Base-by-base conservation (phyloP, 1,284 basidiomycete species). In the Coniferiporia sulphurascens region DNA sequence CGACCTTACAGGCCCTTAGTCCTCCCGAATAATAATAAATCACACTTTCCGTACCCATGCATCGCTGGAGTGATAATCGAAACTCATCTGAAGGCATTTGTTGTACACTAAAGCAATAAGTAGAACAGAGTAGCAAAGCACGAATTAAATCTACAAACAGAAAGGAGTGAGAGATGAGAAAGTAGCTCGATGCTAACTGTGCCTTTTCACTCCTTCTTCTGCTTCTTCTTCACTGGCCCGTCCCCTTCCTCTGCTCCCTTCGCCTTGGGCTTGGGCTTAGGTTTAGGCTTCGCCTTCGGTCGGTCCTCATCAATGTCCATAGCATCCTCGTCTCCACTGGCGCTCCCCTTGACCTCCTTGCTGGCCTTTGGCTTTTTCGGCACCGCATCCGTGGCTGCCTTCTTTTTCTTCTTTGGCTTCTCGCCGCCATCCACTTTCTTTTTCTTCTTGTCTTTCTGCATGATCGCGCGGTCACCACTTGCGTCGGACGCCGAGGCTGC, bases 401-500 rank as follows among this genome's bases (percentile, higher is more conserved):
- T 41, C 38, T 41, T 75, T 66, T 76, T 76, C 0, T 80, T 75
- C 70, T 77, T 73, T 59, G 71, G 70, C 67, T 79, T 73, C 56
- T 67, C 57, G 41, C 58, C 63, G 38, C 63, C 64, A 62, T 71
- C 71, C 49, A 59, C 66, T 64, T 70, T 70, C 22, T 61, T 58
- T 49, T 73, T 75, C 67, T 75, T 76, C 66, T 72, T 70, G 12
- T 73, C 72, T 8, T 70, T 72, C 67, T 80, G 80, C 50, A 80
- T 73, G 64, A 89, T 70, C 55, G 86, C 84, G 52, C 79, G 79
- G 67, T 90, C 83, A 49, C 87, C 85, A 61, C 86, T 87, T 49
- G 87, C 83, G 69, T 93, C 92, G 1, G 91, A 92, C 41, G 90
- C 89, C 49, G 90, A 92, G 50, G 83, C 76, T 9, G 84, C 90